Evolutionary conservation across 441 rosid species (phyloP).

Genomic region (Pelargonium exstipulatum): DNA sequence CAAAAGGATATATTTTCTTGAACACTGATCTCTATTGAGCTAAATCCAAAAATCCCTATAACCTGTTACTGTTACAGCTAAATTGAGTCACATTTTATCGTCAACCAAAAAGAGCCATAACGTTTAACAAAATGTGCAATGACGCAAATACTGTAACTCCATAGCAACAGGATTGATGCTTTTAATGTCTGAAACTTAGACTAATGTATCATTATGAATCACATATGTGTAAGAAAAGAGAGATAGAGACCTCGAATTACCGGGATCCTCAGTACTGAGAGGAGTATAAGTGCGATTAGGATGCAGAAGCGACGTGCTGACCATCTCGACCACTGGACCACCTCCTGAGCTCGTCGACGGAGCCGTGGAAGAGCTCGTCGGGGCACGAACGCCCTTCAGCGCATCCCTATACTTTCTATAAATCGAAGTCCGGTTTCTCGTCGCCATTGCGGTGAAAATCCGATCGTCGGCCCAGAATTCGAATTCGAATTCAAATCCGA

Average conservation of each 20-base stretch:
- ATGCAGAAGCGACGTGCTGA: constrained; percentile 67
- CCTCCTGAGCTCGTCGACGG: constrained; percentile 31
- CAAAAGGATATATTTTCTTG: neutral
- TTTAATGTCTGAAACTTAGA: neutral
- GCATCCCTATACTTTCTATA: constrained; percentile 76
- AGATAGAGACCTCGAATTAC: constrained; percentile 53
- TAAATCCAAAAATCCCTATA: neutral
- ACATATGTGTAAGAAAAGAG: neutral
- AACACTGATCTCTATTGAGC: neutral
- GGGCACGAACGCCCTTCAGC: constrained; percentile 72
- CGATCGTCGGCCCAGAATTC: neutral
- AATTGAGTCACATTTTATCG: neutral
- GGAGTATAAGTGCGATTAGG: constrained; percentile 63
- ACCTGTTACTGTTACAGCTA: neutral
- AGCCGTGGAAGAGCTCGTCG: constrained; percentile 38
- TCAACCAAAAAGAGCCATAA: neutral
- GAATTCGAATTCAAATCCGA: constrained; percentile 10
- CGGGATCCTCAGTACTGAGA: constrained; percentile 84
- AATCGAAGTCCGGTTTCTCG: constrained; percentile 64
- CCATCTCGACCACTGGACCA: constrained; percentile 85
- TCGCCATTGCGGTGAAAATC: constrained; percentile 48
- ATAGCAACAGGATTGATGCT: neutral
- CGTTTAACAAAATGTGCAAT: neutral
- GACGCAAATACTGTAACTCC: neutral
- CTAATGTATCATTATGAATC: neutral